Percentiles rank a stretch among this genome's conserved stretches.
These are phyloP conservation scores for Trichoderma sp. DNA, from an alignment of 2,329 filamentous ascomycete genomes.

Conservation along the genomic window DNA sequence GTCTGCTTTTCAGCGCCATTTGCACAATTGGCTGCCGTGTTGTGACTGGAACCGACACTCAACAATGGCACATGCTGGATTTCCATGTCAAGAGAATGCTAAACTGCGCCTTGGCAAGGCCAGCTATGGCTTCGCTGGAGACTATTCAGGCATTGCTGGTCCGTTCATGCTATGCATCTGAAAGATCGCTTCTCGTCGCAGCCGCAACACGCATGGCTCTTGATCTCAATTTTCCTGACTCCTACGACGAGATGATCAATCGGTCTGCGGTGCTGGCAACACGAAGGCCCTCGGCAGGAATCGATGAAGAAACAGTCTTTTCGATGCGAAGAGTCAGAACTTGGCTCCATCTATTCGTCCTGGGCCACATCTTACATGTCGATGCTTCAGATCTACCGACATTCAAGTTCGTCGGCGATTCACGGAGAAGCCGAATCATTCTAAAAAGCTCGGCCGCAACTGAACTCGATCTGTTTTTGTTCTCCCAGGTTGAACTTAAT, in stretches of 20 bases:
- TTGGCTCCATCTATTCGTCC: slow-evolving; percentile 52
- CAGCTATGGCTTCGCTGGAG: slow-evolving; percentile 39
- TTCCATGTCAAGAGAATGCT: slow-evolving; percentile 44
- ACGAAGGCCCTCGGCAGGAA: background rate
- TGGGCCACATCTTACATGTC: slow-evolving; percentile 49
- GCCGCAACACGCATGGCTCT: slow-evolving; percentile 51
- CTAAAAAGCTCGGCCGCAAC: slow-evolving; percentile 43
- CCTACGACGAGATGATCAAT: slow-evolving; percentile 39
- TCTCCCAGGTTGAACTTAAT: slow-evolving; percentile 49
- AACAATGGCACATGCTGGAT: slow-evolving; percentile 41
- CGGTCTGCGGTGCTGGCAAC: slow-evolving; percentile 7
- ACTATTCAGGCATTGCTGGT: slow-evolving; percentile 51
- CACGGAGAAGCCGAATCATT: slow-evolving; percentile 44
- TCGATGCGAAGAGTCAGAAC: slow-evolving; percentile 45
- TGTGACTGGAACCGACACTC: slow-evolving; percentile 37
- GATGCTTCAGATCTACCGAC: slow-evolving; percentile 33
- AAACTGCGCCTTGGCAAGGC: slow-evolving; percentile 34
- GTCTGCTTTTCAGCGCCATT: slow-evolving; percentile 50
- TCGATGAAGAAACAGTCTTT: slow-evolving; percentile 25
- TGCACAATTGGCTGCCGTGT: slow-evolving; percentile 51
- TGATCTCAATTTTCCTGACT: slow-evolving; percentile 44
- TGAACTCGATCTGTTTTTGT: slow-evolving; percentile 48
- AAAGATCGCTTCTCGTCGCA: slow-evolving; percentile 48
- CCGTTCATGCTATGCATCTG: slow-evolving; percentile 51
- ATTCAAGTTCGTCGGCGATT: slow-evolving; percentile 40